Base-by-base conservation (phyloP, 1,284 basidiomycete genomes). In the Fistulina hepatica region DNA sequence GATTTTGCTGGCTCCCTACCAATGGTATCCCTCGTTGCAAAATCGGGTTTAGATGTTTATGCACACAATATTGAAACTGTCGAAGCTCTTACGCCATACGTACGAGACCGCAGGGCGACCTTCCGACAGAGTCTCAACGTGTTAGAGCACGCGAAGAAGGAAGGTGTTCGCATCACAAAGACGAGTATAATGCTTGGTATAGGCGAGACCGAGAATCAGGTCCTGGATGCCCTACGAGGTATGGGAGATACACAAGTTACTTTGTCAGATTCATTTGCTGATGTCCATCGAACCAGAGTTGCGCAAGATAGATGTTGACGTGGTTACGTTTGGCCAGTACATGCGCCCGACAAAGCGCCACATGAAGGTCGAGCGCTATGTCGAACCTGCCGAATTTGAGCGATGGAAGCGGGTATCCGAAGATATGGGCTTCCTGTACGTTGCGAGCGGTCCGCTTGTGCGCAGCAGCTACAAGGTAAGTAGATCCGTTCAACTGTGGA, bases 271-370 rank as follows among this genome's bases (percentile, higher is more conserved):
- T 13, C 34, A 5, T 37, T 34, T 40, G 13, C 28, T 31, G 33
- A 20, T 19, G 5, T 20, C 8, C 10, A 5, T 6, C 10, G 24
- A 10, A n/a, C 12, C 54, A 90, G 94, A 94, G 48, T 71, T 98
- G 3, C 80, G 94, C 28, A 81, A 80, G 46, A 69, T 77, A 25
- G 71, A 91, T 45, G 94, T 98, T 23, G 93, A 98, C 55, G 94
- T 99, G 7, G 93, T 99, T 21, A 99, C 95, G 0, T 97, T 99
- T 55, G 95, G 95, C 1, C 95, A 99, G 64, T 99, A 99, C 63
- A 98, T 99, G 95, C 81, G 95, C 32, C 95, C 95, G 2, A 98
- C 95, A 2, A 98, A 98, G 61, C 73, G 82, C 22, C 95, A 98
- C 60, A 98, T 99, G 95, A 98, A 97, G 61, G 95, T 99, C 6